Evolutionary conservation across 2,329 filamentous ascomycete genomes (phyloP).

Genomic region (Hypoxylon sp.): DNA sequence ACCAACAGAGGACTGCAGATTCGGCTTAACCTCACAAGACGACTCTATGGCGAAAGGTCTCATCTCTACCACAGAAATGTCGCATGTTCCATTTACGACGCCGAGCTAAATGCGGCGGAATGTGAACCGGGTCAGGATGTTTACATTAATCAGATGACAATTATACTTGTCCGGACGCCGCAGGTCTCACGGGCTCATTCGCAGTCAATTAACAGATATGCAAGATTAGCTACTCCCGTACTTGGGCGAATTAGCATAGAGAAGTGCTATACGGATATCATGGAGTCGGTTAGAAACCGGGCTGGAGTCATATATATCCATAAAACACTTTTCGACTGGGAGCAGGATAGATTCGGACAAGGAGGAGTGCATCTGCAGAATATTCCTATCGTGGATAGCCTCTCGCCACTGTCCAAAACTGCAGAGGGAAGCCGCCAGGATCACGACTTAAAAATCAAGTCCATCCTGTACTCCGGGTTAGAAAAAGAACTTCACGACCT

Average conservation of each 20-base stretch:
- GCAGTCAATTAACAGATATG: constrained; percentile 14
- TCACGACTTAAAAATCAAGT: background rate
- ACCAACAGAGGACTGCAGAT: constrained; percentile 38
- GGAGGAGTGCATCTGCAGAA: constrained; percentile 37
- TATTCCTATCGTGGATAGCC: constrained; percentile 28
- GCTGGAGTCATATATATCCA: constrained; percentile 35
- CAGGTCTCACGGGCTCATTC: background rate
- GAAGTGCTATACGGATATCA: background rate
- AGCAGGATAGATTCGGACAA: constrained; percentile 17
- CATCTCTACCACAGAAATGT: constrained; percentile 20
- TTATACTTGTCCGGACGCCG: constrained; percentile 22
- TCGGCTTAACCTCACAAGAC: constrained; percentile 9
- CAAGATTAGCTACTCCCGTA: constrained; percentile 26
- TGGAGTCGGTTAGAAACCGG: background rate
- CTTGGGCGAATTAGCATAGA: background rate
- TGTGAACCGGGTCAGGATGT: background rate
- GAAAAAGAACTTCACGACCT: background rate
- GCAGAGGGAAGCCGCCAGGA: background rate
- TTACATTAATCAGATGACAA: constrained; percentile 10
- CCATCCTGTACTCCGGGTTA: constrained; percentile 2
- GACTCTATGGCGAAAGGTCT: constrained; percentile 9
- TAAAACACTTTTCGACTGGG: constrained; percentile 21
- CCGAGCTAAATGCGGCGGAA: constrained; percentile 18
- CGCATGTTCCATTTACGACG: constrained; percentile 12
- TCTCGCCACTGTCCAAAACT: constrained; percentile 2